Percentiles rank a stretch among this genome's conserved stretches.
These are phyloP conservation scores for Alternaria gansuensis DNA, from an alignment of 2,329 filamentous ascomycete species.

Conservation along the genomic window DNA sequence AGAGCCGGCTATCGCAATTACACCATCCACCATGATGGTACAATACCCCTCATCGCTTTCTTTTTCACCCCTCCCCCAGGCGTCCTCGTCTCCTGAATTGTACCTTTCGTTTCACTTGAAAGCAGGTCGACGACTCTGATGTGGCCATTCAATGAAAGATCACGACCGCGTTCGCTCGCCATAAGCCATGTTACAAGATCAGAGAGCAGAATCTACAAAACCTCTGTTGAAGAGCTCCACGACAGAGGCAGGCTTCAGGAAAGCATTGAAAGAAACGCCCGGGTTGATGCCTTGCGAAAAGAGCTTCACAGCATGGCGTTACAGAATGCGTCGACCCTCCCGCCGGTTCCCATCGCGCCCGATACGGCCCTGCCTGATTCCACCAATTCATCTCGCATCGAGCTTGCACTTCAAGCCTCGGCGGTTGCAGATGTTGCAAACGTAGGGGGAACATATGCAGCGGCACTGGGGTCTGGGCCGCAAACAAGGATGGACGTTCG, in stretches of 20 bases:
- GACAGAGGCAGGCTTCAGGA: too few species aligned
- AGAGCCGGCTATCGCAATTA: constrained; percentile 7
- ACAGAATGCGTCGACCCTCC: neutral
- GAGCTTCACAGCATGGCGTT: neutral
- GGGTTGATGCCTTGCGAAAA: neutral
- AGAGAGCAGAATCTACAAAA: neutral
- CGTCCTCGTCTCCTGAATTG: neutral
- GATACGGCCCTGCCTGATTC: neutral
- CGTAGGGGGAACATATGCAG: neutral
- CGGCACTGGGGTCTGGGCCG: constrained; percentile 2
- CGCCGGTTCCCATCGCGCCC: neutral
- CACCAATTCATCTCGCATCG: neutral
- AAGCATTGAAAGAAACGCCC: neutral
- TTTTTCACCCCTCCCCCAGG: neutral
- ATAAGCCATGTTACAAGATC: neutral
- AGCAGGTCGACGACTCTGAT: neutral
- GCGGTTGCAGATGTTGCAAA: neutral
- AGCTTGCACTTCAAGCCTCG: neutral
- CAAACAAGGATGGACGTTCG: neutral
- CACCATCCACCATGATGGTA: neutral
- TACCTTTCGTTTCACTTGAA: neutral
- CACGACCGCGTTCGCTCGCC: neutral
- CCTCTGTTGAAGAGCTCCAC: too few species aligned
- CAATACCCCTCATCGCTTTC: neutral
- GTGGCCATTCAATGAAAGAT: neutral